Evolutionary conservation across 2,329 filamentous ascomycete genomes (phyloP), one percentile per base, ranked within the genome.

Genomic region (Cordyceps cateniannulata): DNA sequence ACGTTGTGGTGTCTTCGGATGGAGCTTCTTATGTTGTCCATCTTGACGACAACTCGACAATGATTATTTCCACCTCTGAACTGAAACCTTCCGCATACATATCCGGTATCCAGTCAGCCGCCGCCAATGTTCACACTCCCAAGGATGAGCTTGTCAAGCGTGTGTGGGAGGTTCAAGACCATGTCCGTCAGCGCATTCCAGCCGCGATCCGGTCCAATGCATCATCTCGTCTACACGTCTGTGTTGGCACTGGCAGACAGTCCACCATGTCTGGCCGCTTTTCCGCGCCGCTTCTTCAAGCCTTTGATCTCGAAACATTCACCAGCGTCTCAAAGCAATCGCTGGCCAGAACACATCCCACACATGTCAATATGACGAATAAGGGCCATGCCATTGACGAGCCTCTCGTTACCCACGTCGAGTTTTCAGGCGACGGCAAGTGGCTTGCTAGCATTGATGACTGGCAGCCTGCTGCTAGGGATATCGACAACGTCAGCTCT

Each of bases 391-490:
- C 83, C 5, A 85, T 98, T 54, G 81, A 85, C 16, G 90, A 96
- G 66, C 93, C 95, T 0, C 84, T 88, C 63, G 83, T 96, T 51
- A 88, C 84, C 7, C 84, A 89, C 60, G 77, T 98, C 55, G 83
- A 87, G 48, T 85, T 95, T 66, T 93, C 90, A 48, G 78, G 82
- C 54, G 88, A 98, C 69, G 93, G 93, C 20, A 82, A 85, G 65
- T 98, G 93, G 93, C 82, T 99, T 61, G 93, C 89, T 5, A 97
- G 91, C 1, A 84, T 96, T 1, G 95, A 99, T 70, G 90, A 93
- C 69, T 99, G 95, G 95, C 81, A 83, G 56, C 92, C 92, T 1
- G 85, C 90, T 10, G 75, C 77, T 14, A 78, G 83, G 62, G 92
- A 97, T 69, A 74, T 90, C 16, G 81, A 84, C 44, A 81, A 69